A percentile compares a stretch with the other conserved stretches of the same genome.
Conservation (phyloP, 768 basidiomycete species). For the Rhizopogon vulgaris region DNA sequence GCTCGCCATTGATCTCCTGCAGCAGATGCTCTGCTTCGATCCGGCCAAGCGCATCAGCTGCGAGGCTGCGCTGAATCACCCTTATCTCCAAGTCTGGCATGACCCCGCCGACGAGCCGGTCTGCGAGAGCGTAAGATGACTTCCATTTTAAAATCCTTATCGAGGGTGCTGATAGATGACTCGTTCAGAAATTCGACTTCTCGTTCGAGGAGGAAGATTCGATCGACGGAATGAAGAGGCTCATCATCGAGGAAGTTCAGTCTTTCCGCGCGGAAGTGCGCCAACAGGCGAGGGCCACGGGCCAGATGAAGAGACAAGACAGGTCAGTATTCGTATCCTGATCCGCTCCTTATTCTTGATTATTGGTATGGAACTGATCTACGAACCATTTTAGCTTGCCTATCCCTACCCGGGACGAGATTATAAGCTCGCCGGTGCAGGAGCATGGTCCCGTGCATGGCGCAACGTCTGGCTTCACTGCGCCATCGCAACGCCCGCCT, state of each 20-base stretch:
- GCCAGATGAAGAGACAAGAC: slow-evolving; percentile 72
- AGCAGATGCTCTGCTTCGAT: slow-evolving; percentile 91
- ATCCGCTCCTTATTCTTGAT: too few relatives aligned
- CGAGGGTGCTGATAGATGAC: not conserved
- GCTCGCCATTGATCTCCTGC: slow-evolving; percentile 86
- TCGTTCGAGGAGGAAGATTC: slow-evolving; percentile 94
- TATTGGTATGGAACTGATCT: not conserved
- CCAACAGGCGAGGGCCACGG: slow-evolving; percentile 66
- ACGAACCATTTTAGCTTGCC: slow-evolving; percentile 47
- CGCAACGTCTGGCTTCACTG: slow-evolving; percentile 64
- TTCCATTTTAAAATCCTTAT: not conserved
- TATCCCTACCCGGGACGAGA: slow-evolving; percentile 77
- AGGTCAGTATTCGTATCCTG: slow-evolving; percentile 38
- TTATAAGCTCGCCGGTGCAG: slow-evolving; percentile 67
- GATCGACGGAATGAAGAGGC: slow-evolving; percentile 93
- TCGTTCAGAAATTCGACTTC: slow-evolving; percentile 82
- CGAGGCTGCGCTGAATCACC: slow-evolving; percentile 91
- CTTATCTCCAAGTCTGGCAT: slow-evolving; percentile 96
- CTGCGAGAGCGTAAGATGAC: slow-evolving; percentile 60
- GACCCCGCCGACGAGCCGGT: slow-evolving; percentile 92
- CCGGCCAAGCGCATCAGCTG: slow-evolving; percentile 95
- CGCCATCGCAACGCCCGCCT: slow-evolving; percentile 39
- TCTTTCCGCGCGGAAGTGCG: slow-evolving; percentile 87
- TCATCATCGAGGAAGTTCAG: slow-evolving; percentile 92
- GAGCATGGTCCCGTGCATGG: slow-evolving; percentile 56